These are phyloP conservation scores for Podaxis sp. DNA, from an alignment of 768 basidiomycete species.

Conservation along the genomic window DNA sequence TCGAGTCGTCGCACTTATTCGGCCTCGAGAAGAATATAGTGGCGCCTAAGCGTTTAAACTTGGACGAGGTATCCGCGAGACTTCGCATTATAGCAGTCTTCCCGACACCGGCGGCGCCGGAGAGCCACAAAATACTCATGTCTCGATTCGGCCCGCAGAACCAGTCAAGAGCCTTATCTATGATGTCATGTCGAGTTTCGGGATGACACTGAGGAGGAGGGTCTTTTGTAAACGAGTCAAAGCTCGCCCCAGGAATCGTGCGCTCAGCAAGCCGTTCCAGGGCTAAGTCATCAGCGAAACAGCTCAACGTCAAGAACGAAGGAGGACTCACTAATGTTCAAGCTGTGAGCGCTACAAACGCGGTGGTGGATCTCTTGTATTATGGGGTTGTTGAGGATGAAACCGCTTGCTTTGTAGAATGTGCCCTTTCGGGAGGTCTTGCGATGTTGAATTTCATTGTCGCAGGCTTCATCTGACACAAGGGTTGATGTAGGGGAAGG, in stretches of 20 bases:
- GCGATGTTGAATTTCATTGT: not conserved
- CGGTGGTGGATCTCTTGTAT: not conserved
- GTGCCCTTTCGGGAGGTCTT: not conserved
- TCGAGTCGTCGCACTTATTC: not conserved
- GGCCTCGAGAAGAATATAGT: slow-evolving; percentile 4
- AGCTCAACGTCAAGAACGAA: not conserved
- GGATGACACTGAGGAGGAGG: slow-evolving; percentile 7
- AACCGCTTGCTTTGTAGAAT: not conserved
- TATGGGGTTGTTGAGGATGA: not conserved
- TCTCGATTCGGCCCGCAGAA: not conserved
- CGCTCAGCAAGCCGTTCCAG: not conserved
- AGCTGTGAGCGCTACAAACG: not conserved
- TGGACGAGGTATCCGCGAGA: not conserved
- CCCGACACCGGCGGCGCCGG: slow-evolving; percentile 8
- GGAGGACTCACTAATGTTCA: not conserved
- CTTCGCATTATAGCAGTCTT: slow-evolving; percentile 11
- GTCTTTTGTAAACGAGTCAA: not conserved
- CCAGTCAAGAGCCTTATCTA: not conserved
- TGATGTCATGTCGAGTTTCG: slow-evolving; percentile 1
- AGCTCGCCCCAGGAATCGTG: not conserved
- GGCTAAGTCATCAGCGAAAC: not conserved
- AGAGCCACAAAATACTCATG: slow-evolving; percentile 1
- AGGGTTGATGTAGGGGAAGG: not conserved
- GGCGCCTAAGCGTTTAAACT: not conserved
- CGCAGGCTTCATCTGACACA: not conserved